Evolutionary conservation across 495 filamentous ascomycete genomes (phyloP), one percentile per base, ranked within the genome.

Genomic region (Penicillium pancosmium): DNA sequence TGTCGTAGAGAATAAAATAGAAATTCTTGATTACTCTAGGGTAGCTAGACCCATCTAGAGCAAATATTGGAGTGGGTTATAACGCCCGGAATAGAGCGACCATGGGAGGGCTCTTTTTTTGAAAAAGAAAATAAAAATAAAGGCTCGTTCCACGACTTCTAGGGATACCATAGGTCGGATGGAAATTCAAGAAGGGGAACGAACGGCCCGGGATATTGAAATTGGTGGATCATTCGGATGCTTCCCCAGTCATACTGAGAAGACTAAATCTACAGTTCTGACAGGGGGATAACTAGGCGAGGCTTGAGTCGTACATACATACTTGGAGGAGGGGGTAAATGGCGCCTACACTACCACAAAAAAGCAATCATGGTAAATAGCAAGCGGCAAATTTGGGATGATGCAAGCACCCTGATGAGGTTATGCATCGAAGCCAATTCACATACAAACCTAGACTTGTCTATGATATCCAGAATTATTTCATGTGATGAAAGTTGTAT

Each of bases 111-210:
- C 27, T 31, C 27, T 31, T 8, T 31, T 31, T 31, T 31, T 31
- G 8, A 31, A 31, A 31, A 31, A 31, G 27, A 31, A 31, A 31
- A 31, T 1, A 31, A 31, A 31, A 6, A 0, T 19, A 47, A 46
- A 41, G 16, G 47, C 36, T 35, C 38, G 55, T 50, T 50, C 27
- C 43, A 53, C 52, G 52, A 40, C 31, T 56, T 41, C 64, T 61
- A 61, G 61, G 58, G 56, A 62, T 65, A 58, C 16, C 48, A 58
- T 60, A 23, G 64, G 41, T 55, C 51, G 25, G 35, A 62, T 64
- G 12, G 21, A 44, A 64, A 67, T 60, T 7, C 38, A 34, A 46
- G 43, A n/a, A n/a, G 15, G 36, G 36, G 36, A n/a, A 4, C 9
- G 36, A n/a, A 13, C 9, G 36, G 12, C 15, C 12, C 2, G 6